Evolutionary conservation across 768 basidiomycete genomes (phyloP).

Genomic region (Leccinum rimulosum): DNA sequence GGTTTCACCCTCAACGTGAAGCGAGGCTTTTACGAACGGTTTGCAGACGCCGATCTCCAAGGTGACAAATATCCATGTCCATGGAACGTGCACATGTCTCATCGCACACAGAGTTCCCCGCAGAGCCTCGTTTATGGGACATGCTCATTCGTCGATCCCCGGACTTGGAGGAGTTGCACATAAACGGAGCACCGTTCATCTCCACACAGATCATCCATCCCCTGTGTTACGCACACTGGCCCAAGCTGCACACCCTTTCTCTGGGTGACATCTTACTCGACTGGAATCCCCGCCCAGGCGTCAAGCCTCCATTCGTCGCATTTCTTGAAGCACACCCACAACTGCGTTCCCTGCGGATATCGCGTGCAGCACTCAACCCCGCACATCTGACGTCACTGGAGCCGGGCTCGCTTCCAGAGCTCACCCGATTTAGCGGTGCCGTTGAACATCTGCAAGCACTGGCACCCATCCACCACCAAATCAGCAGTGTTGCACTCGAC

Average conservation of each 20-base stretch:
- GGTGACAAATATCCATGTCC: conserved; percentile 37
- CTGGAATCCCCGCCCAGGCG: conserved; percentile 41
- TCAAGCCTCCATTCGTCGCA: conserved; percentile 57
- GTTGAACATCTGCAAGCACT: conserved; percentile 65
- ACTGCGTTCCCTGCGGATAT: conserved; percentile 50
- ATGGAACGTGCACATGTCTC: not conserved
- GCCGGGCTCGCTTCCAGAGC: conserved; percentile 42
- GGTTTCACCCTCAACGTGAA: conserved; percentile 64
- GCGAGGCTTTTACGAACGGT: conserved; percentile 58
- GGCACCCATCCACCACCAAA: conserved; percentile 42
- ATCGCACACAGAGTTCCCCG: conserved; percentile 22
- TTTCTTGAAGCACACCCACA: conserved; percentile 67
- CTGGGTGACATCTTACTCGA: conserved; percentile 68
- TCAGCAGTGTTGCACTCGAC: conserved; percentile 59
- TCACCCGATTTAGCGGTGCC: conserved; percentile 65
- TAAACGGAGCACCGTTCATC: conserved; percentile 34
- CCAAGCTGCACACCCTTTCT: conserved; percentile 53
- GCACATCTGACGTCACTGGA: conserved; percentile 50
- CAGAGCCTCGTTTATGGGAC: conserved; percentile 49
- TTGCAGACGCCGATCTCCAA: conserved; percentile 51
- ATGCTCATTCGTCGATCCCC: conserved; percentile 69
- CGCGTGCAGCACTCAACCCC: conserved; percentile 52
- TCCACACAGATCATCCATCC: conserved; percentile 48
- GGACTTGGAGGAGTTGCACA: conserved; percentile 60
- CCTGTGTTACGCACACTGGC: conserved; percentile 65